Evolutionary conservation across 345 rosid genomes (phyloP), one percentile per base, ranked within the genome.

Genomic region (Bruguiera gymnorhiza): DNA sequence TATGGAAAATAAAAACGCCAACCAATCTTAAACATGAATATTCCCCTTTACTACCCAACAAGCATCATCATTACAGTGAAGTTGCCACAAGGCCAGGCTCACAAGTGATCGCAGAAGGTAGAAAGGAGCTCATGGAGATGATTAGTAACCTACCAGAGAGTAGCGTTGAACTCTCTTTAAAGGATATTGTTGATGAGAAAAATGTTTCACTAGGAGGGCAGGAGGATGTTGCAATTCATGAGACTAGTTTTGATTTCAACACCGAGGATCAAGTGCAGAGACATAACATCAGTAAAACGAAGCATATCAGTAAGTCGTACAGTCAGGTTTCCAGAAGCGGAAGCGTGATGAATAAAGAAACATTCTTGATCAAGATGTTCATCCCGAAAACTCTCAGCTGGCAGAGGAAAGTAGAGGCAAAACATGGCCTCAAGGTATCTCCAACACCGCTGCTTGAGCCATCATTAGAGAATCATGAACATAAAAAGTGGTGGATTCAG

Each of bases 91-190:
- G 36, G 26, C 43, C 70, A 4, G 65, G 83, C 52, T 58, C 60
- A 8, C 75, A 75, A 24, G 65, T 58, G 7, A 78, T 86, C 6
- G 79, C 70, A 43, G 81, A 88, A 53, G 88, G 85, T 6, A 83
- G 88, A 70, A 86, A 62, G 73, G 75, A 84, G 82, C 82, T 88
- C n/a, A 84, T 85, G 89, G 83, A 82, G 76, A 85, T 76, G 83
- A 67, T 85, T 56, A 61, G 58, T 10, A 53, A 68, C 73, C 63
- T 88, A 86, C 88, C 88, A 0, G 88, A 85, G 69, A 74, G 80
- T 1, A 59, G 69, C 58, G 81, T 75, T 64, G 92, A 88, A 67
- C 89, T 88, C 50, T 86, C 88, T 24, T 55, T 88, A 23, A 84
- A 82, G 75, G 89, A 86, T 74, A 68, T 85, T 18, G 89, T 87